A percentile compares a stretch with the other conserved stretches of the same genome.
Conservation (phyloP, 345 rosid species). For the Arabidopsis arenosa region DNA sequence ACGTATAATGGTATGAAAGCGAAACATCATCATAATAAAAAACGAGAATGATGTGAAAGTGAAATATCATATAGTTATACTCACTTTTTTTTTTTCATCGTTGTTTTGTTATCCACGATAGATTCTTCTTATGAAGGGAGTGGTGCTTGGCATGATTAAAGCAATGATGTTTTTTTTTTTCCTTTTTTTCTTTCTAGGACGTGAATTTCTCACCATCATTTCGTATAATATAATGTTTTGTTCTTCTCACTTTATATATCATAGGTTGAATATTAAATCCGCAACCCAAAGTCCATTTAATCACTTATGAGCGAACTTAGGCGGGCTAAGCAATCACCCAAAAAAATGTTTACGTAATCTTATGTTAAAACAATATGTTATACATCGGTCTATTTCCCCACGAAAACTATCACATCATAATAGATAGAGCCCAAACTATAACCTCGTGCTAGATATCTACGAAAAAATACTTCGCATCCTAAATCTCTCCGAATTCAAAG, state of each 20-base stretch:
- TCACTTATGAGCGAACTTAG: neutral
- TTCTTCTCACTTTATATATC: neutral
- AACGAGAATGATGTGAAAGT: conserved; percentile 45
- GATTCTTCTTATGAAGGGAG: conserved; percentile 19
- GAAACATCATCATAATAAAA: conserved; percentile 23
- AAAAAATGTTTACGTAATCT: neutral
- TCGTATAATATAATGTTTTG: conserved; percentile 27
- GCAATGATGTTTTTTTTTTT: conserved; percentile 27
- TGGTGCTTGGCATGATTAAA: conserved; percentile 48
- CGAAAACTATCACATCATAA: too few species aligned
- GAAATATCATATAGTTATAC: conserved; percentile 38
- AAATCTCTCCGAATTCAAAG: too few species aligned
- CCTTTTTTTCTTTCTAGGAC: neutral
- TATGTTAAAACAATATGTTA: too few species aligned
- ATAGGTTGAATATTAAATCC: neutral
- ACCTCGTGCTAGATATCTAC: too few species aligned
- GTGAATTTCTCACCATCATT: conserved; percentile 30
- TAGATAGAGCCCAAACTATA: too few species aligned
- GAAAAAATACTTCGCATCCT: too few species aligned
- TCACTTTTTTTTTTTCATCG: conserved; percentile 15
- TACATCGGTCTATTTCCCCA: too few species aligned
- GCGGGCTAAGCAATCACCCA: conserved; percentile 5
- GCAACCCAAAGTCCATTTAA: neutral
- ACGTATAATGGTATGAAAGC: conserved; percentile 29
- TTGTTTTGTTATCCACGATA: neutral